Base-by-base conservation (phyloP, 2,329 filamentous ascomycete species). In the Colletotrichum salicis region DNA sequence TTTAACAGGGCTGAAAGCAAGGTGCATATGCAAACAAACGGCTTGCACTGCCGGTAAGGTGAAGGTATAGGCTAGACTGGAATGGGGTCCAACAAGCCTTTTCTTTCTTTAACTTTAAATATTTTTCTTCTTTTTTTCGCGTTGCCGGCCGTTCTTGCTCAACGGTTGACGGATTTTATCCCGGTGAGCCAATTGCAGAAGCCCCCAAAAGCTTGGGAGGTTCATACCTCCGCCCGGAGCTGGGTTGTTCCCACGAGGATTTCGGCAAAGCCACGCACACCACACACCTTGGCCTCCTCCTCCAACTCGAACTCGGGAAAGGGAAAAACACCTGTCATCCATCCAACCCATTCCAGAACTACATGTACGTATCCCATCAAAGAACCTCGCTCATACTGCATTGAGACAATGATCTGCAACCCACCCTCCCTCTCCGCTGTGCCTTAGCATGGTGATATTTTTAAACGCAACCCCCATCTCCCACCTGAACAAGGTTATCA, bases 1-100 rank as follows among this genome's bases (percentile, higher is more conserved):
- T n/a, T 48, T 22, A 48, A 52, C 59, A 62, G 59, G 59, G 59
- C 59, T 62, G 59, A 62, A 62, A 15, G 45, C 13, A n/a, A 62
- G 45, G n/a, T 27, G 29, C 31, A 15, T n/a, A 45, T 5, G 57
- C 33, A 60, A 10, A n/a, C 58, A 60, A 11, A 6, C 22, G n/a
- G 37, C n/a, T 22, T 51, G 24, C 15, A 7, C 58, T 52, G 19
- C 27, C 59, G 59, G 59, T 15, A 31, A 62, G 41, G 41, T 48
- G 8, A 48, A 19, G 41, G 19, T n/a, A 48, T 48, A 48, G 41
- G 19, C 41, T 10, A 62, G 59, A 24, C 37, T 45, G 37, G 12
- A 45, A n/a, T 3, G 27, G 31, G 22, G 15, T 15, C n/a, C 19
- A 29, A 29, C 59, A 62, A 27, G 41, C 45, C 45, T 62, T 31